Conservation (phyloP, 805 yeast species). For the Saccharomycopsis babjevae region DNA sequence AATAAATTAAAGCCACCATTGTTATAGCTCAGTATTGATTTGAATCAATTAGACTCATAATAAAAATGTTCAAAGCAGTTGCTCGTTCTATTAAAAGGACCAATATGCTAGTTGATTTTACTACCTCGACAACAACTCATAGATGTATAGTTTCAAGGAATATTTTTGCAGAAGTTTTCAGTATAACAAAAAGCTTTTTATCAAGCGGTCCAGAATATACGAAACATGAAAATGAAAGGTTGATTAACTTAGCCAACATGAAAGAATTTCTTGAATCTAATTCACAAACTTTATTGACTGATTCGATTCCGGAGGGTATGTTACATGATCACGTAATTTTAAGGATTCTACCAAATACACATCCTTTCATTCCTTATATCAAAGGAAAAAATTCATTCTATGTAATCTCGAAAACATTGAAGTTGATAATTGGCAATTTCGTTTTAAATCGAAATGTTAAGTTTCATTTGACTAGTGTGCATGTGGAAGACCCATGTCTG, state of each 20-base stretch:
- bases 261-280: slow-evolving; percentile 36
- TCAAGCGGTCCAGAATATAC: neutral
- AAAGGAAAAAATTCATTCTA: slow-evolving; percentile 47
- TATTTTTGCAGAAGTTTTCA: neutral
- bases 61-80: no score
- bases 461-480: slow-evolving; percentile 40
- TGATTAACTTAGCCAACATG: slow-evolving; percentile 41
- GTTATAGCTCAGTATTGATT: no score
- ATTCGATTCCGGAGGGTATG: slow-evolving; percentile 33
- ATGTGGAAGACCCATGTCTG: slow-evolving; percentile 19
- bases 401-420: slow-evolving; percentile 47
- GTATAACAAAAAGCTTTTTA: neutral
- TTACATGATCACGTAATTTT: slow-evolving; percentile 40
- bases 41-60: no score
- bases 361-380: slow-evolving; percentile 44
- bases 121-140: neutral
- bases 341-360: slow-evolving; percentile 46
- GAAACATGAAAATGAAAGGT: neutral
- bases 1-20: no score
- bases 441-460: slow-evolving; percentile 41
- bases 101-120: no score
- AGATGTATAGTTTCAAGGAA: neutral
- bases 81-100: no score
- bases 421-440: slow-evolving; percentile 42
- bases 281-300: slow-evolving; percentile 42